These are phyloP conservation scores for Triticum timopheevii DNA, from an alignment of 176 grass and related monocot species.

Conservation along the genomic window DNA sequence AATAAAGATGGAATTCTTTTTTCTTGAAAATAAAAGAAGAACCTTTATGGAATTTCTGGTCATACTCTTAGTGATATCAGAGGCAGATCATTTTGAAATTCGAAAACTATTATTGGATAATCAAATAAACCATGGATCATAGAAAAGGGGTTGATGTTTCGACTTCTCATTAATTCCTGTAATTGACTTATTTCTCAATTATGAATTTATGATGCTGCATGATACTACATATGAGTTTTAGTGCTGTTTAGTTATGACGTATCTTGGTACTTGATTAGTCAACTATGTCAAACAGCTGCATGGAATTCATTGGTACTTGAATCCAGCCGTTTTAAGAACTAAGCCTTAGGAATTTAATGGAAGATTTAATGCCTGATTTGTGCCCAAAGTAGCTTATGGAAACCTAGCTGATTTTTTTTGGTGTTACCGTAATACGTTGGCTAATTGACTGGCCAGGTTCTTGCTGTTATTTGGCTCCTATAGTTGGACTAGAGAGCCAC, in stretches of 20 bases:
- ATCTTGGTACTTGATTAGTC: not conserved
- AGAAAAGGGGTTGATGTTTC: no score
- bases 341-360: conserved; percentile 1
- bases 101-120: not conserved
- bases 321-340: not conserved
- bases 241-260: not conserved
- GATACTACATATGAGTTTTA: not conserved
- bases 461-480: not conserved
- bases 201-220: not conserved
- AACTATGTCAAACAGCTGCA: conserved; percentile 6
- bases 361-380: not conserved
- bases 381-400: not conserved
- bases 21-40: conserved; percentile 27
- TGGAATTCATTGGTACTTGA: not conserved
- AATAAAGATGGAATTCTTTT: not conserved
- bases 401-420: not conserved
- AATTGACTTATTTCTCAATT: not conserved
- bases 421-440: not conserved
- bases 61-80: not conserved
- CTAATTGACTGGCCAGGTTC: not conserved
- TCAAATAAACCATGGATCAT: no score
- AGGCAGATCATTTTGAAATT: not conserved
- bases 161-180: no score
- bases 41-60: not conserved
- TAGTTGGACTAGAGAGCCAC: not conserved